Conservation (phyloP, 345 rosid species). For the Kernera saxatilis region DNA sequence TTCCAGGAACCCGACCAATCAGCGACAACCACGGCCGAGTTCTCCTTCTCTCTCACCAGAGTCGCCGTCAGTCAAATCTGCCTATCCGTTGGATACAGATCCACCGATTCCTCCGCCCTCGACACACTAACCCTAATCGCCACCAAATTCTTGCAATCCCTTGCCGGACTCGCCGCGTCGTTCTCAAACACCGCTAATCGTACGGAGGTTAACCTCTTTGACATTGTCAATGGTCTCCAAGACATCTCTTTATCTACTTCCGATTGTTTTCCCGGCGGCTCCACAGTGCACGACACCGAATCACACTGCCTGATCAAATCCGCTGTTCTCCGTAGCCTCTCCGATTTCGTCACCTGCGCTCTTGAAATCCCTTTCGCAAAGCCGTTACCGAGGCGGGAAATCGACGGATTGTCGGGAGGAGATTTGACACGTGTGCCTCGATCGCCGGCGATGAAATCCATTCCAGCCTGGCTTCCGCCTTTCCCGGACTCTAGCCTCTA, state of each 20-base stretch:
- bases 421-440: not conserved
- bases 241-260: slow-evolving; percentile 28
- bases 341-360: slow-evolving; percentile 30
- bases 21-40: slow-evolving; percentile 19
- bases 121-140: slow-evolving; percentile 43
- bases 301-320: slow-evolving; percentile 30
- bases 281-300: slow-evolving; percentile 23
- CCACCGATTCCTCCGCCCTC: slow-evolving; percentile 40
- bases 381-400: slow-evolving; percentile 33
- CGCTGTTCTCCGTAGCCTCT: slow-evolving; percentile 27
- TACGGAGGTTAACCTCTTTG: slow-evolving; percentile 45
- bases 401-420: not conserved
- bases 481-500: slow-evolving; percentile 24
- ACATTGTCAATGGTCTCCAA: slow-evolving; percentile 43
- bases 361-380: slow-evolving; percentile 58
- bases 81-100: slow-evolving; percentile 43
- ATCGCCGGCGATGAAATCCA: not conserved
- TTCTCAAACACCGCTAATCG: slow-evolving; percentile 44
- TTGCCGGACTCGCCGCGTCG: slow-evolving; percentile 38
- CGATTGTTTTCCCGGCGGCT: slow-evolving; percentile 44
- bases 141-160: slow-evolving; percentile 34
- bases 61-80: slow-evolving; percentile 59
- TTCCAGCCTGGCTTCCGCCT: slow-evolving; percentile 30
- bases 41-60: slow-evolving; percentile 36
- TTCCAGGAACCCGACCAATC: slow-evolving; percentile 17